Evolutionary conservation across 2,329 filamentous ascomycete genomes (phyloP).

Genomic region (Nemania sp.): DNA sequence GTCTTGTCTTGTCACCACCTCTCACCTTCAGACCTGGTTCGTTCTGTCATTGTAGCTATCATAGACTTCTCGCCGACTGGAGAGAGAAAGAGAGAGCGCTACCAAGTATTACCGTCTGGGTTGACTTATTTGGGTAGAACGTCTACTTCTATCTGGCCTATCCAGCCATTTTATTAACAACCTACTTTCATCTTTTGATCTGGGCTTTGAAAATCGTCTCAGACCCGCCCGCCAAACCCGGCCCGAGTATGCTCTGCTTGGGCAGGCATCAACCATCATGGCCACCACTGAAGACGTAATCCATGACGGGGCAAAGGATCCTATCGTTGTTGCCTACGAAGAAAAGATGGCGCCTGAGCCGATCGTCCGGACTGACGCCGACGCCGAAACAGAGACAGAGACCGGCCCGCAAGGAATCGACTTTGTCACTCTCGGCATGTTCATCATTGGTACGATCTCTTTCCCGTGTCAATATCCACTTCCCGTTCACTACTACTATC

Average conservation of each 20-base stretch:
- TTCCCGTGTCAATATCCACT: constrained; percentile 1
- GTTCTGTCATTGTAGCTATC: too few relatives aligned
- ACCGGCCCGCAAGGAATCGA: constrained; percentile 53
- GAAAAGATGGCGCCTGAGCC: constrained; percentile 1
- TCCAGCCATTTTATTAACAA: background rate
- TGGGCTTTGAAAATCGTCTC: background rate
- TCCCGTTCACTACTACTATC: background rate
- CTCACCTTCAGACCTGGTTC: too few relatives aligned
- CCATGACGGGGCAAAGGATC: background rate
- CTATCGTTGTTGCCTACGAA: constrained; percentile 11
- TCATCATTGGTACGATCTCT: constrained; percentile 65
- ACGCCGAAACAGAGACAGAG: constrained; percentile 23
- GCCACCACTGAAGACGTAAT: constrained; percentile 5
- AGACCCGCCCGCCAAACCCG: too few relatives aligned
- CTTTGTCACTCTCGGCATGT: constrained; percentile 73
- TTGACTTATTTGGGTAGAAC: too few relatives aligned
- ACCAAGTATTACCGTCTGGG: too few relatives aligned
- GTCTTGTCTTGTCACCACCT: too few relatives aligned
- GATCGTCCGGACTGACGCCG: background rate
- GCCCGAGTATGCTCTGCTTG: constrained; percentile 16
- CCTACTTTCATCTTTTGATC: too few relatives aligned
- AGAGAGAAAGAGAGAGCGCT: too few relatives aligned
- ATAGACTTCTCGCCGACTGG: too few relatives aligned
- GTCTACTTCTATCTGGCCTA: background rate
- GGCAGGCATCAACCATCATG: constrained; percentile 22